Evolutionary conservation across 75 land plant genomes (phyloP), one percentile per base, ranked within the genome.

Genomic region (Sequoiadendron giganteum): DNA sequence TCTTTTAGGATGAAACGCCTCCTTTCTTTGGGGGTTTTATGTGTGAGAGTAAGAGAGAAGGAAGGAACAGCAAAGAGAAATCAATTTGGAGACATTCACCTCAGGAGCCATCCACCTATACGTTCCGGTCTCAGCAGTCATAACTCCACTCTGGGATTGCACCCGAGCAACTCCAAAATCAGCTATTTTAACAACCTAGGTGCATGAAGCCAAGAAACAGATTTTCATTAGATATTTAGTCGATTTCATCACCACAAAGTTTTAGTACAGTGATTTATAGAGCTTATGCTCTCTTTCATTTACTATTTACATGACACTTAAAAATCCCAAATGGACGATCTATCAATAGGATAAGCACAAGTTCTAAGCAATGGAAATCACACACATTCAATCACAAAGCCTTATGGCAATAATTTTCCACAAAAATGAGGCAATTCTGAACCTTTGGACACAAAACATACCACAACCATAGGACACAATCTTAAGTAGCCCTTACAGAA

Each of bases 21-120:
- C 5, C 70, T 72, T 70, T 72, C 32, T 72, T n/a, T 1, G 36
- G 32, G 34, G 14, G 1, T 10, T 75, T 75, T 34, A 11, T 13
- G 16, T 11, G 38, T 1, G 70, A 75, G 15, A 32, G 39, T 2
- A 13, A 25, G 38, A 34, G 77, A 0, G 77, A 34, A 34, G 38
- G 77, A 25, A 72, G 76, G 34, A 72, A n/a, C n/a, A 72, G 9
- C 36, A 3, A 11, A 14, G 77, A 25, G 25, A 65, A 87, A 65
- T 58, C n/a, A 42, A 89, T 32, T n/a, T 54, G 45, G 65, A 19
- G 56, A 58, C n/a, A 52, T 81, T 21, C 77, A 95, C 99, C 99
- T 98, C 99, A 85, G 99, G 99, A 85, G 99, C 99, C 99, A 98
- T 98, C 99, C 99, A 98, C 14, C 99, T 94, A 88, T 98, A 98